A percentile compares a stretch with the other conserved stretches of the same genome.
These are phyloP conservation scores for Chlorella sp. DNA, from an alignment of 139 green algal genomes.

Conservation along the genomic window DNA sequence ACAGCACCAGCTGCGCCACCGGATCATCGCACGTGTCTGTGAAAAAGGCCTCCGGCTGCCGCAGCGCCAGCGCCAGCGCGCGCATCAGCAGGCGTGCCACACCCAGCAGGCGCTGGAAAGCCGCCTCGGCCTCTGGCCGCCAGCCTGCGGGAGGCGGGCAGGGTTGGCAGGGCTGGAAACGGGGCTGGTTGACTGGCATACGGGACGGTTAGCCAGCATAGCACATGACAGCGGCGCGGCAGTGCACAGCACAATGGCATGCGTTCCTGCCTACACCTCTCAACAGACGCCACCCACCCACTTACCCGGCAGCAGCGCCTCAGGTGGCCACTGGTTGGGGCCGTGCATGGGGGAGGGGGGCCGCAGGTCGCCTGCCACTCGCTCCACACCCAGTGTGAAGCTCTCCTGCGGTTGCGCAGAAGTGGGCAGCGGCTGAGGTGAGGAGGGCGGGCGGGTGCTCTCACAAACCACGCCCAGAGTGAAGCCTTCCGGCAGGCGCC, in stretches of 20 bases:
- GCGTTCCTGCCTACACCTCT: no score
- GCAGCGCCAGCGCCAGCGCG: constrained; percentile 33
- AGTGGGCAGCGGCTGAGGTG: background rate
- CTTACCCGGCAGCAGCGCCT: constrained; percentile 21
- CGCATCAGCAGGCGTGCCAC: constrained; percentile 36
- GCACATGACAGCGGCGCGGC: no score
- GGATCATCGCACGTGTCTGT: constrained; percentile 13
- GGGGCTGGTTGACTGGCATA: no score
- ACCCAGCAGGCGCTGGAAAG: constrained; percentile 10
- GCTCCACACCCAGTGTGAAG: constrained; percentile 21
- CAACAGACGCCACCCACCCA: no score
- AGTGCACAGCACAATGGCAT: no score
- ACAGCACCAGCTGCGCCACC: constrained; percentile 25
- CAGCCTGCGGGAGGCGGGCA: background rate
- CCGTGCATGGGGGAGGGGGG: constrained; percentile 51
- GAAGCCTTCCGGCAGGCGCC: background rate
- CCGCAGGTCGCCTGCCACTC: background rate
- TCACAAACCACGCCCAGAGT: background rate
- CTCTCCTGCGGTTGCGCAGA: background rate
- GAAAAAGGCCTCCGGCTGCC: constrained; percentile 30
- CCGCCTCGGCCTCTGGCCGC: constrained; percentile 15
- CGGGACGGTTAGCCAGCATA: no score
- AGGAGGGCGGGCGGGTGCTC: background rate
- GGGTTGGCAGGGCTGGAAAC: no score
- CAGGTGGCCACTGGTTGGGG: constrained; percentile 42